These are phyloP conservation scores for Chalciporus sp. DNA, from an alignment of 1,284 basidiomycete species.

Conservation along the genomic window DNA sequence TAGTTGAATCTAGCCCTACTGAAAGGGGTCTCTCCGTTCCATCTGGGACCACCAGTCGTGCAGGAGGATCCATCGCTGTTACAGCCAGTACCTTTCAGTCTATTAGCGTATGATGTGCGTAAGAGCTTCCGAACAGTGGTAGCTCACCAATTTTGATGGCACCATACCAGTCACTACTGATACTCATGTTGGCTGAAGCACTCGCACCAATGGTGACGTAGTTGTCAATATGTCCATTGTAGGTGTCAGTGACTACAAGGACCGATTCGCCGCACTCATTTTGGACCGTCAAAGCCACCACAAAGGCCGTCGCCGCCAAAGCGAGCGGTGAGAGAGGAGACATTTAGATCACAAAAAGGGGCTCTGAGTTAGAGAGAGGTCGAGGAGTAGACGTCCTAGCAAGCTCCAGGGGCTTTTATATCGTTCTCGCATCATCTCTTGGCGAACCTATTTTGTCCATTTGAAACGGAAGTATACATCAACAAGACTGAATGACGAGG, in stretches of 20 bases:
- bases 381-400: too few species aligned
- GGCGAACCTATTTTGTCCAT: too few species aligned
- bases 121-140: neutral
- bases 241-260: conserved; percentile 24
- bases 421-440: too few species aligned
- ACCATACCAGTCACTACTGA: conserved; percentile 22
- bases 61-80: conserved; percentile 16
- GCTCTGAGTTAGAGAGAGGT: neutral
- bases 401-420: neutral
- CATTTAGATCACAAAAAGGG: conserved; percentile 3
- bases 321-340: conserved; percentile 8
- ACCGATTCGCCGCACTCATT: conserved; percentile 23
- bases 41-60: conserved; percentile 27
- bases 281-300: conserved; percentile 13
- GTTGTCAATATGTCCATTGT: conserved; percentile 20
- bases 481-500: too few species aligned
- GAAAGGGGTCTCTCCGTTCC: conserved; percentile 29
- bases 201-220: conserved; percentile 20
- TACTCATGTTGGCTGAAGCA: conserved; percentile 17
- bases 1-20: conserved; percentile 29
- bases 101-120: neutral
- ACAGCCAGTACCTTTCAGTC: conserved; percentile 20
- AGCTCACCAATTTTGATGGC: conserved; percentile 22
- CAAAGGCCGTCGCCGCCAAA: conserved; percentile 11
- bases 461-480: too few species aligned